Base-by-base conservation (phyloP, 2,329 filamentous ascomycete species). In the Xylaria digitata region DNA sequence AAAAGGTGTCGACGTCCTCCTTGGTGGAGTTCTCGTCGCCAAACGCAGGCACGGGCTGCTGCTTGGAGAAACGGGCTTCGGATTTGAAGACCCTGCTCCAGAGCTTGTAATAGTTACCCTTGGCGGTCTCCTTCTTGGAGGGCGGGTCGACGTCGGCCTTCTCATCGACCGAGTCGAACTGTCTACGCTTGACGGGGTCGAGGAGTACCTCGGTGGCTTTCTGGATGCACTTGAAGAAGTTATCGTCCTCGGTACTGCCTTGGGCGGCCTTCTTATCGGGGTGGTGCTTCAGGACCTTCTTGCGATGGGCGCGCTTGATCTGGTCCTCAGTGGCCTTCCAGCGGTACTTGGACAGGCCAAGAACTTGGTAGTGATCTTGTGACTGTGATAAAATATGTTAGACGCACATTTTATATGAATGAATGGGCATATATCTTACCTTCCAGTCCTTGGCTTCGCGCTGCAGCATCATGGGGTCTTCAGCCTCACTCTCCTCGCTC, bases 221-320 rank as follows among this genome's bases (percentile, higher is more conserved):
- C 81, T 99, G 96, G 81, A 99, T 99, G 82, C 96, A 99, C 88
- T 99, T 99, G 91, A 99, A 99, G 87, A 99, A 99, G 80, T 92
- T 93, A 81, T 99, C 96, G 82, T 97, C 95, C 76, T 98, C 94
- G 74, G 89, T 87, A 75, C 89, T 87, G 69, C 96, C 96, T 54
- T 90, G 88, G 32, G 96, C 96, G 17, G 96, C 96, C 85, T 96
- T 97, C 90, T 99, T 99, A 82, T 99, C 96, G 69, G 96, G 96
- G 82, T 99, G 96, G 82, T 99, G 96, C 84, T 94, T 95, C 73
- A 99, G 91, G 72, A 99, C 96, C 91, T 99, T 99, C 89, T 97
- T 97, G 85, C 96, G 93, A 85, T 99, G 95, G 73, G 96, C 96
- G 75, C 93, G 92, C 87, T 97, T 98, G 86, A 99, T 98, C 85